Evolutionary conservation across 306 rosid genomes (phyloP), one percentile per base, ranked within the genome.

Genomic region (Quercus aquifolioides): DNA sequence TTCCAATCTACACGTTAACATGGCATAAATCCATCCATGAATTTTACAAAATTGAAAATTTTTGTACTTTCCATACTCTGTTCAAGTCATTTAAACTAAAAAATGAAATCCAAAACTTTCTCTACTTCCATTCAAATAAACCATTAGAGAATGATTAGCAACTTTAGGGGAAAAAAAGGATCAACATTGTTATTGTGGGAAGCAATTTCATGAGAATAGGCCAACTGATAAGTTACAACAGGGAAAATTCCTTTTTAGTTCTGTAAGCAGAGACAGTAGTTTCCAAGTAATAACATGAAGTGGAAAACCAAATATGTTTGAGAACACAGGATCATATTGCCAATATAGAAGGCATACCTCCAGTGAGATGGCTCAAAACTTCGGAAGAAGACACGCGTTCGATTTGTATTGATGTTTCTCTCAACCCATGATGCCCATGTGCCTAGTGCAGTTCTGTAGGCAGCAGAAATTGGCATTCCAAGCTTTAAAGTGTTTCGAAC

Each of bases 281-380:
- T 43, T 18, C 72, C 17, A 79, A 68, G 71, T 41, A 72, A 51
- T 54, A 18, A 69, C 68, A 30, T 51, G 23, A 18, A 57, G 76
- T 55, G 59, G 19, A 84, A 72, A 57, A 76, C 43, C 17, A 78
- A 74, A 71, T 23, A 79, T 55, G 69, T 65, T 52, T 30, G 55
- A 14, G 25, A 74, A 58, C 62, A 71, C 46, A 80, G 17, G n/a
- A 65, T 73, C 76, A 57, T 71, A 80, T 56, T 76, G 68, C 83
- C 82, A 25, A 78, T 55, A 54, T 78, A 28, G 75, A 81, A 74
- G 74, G 76, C 71, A 78, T 86, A 93, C 97, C 94, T 91, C 97
- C 97, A 93, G 83, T 93, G 98, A 72, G 97, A 90, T 55, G 98
- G 96, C 73, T 93, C 98, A 77, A 78, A 90, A 43, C 97, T 91